These are phyloP conservation scores for Thermomyces lanuginosus DNA, from an alignment of 2,329 filamentous ascomycete species.

Conservation along the genomic window DNA sequence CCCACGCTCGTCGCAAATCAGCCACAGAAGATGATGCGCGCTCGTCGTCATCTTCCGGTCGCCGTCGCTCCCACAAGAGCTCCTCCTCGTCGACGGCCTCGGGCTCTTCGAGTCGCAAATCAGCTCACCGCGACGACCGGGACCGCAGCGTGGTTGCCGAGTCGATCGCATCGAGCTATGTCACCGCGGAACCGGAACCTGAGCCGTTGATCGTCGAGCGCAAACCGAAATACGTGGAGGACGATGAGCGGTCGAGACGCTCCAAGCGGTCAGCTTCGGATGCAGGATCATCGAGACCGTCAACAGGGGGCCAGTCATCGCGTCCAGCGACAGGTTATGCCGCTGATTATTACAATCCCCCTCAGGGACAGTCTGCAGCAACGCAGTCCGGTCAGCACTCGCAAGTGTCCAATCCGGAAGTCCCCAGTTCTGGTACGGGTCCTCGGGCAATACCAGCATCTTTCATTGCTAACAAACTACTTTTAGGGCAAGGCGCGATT, in stretches of 20 bases:
- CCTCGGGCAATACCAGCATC: constrained; percentile 41
- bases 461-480: constrained; percentile 29
- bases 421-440: constrained; percentile 38
- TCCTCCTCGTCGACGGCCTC: constrained; percentile 13
- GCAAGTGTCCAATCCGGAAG: constrained; percentile 32
- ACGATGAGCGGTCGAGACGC: constrained; percentile 16
- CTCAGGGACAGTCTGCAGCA: constrained; percentile 43
- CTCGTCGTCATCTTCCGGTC: constrained; percentile 6
- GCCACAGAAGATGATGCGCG: constrained; percentile 6
- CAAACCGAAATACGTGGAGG: constrained; percentile 12
- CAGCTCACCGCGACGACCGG: constrained; percentile 32
- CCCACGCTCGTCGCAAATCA: constrained; percentile 16
- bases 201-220: constrained; percentile 17
- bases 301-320: no score
- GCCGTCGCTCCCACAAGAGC: constrained; percentile 11
- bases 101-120: constrained; percentile 23
- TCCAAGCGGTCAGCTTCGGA: constrained; percentile 26
- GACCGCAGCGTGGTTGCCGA: constrained; percentile 13
- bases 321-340: constrained; percentile 40
- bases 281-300: constrained; percentile 31
- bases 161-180: constrained; percentile 14
- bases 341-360: constrained; percentile 47
- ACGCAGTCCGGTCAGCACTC: constrained; percentile 45
- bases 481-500: no score
- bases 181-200: constrained; percentile 22